These are phyloP conservation scores for Quercus phellos DNA, from an alignment of 331 rosid genomes.

Conservation along the genomic window DNA sequence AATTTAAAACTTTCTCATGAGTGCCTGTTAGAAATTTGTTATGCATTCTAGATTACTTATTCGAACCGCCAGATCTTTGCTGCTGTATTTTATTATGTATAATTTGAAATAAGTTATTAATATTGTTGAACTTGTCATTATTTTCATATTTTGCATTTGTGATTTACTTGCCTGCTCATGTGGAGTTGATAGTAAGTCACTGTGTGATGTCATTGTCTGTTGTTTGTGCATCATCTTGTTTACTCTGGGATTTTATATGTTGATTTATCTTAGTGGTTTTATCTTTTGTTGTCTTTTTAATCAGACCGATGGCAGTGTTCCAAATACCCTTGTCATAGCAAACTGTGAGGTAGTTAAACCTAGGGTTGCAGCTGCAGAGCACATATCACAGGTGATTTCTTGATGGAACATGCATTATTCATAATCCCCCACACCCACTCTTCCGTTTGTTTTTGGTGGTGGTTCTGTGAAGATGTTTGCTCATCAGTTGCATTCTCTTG, in stretches of 20 bases:
- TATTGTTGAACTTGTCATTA: background rate
- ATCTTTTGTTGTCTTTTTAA: background rate
- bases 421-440: background rate
- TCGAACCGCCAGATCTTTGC: background rate
- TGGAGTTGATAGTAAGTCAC: background rate
- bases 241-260: background rate
- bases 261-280: background rate
- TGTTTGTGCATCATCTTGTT: background rate
- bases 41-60: background rate
- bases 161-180: background rate
- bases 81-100: background rate
- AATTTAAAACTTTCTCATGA: background rate
- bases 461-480: background rate
- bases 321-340: conserved; percentile 95
- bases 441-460: background rate
- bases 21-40: background rate
- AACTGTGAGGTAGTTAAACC: conserved; percentile 95
- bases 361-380: conserved; percentile 99
- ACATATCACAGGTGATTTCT: conserved; percentile 79
- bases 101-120: background rate
- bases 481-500: conserved; percentile 58
- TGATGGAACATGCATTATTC: background rate
- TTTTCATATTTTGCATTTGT: background rate
- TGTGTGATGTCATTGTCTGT: background rate
- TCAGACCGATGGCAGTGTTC: conserved; percentile 98